These are phyloP conservation scores for Bassia scoparia DNA, from an alignment of 148 eudicot genomes.

Conservation along the genomic window DNA sequence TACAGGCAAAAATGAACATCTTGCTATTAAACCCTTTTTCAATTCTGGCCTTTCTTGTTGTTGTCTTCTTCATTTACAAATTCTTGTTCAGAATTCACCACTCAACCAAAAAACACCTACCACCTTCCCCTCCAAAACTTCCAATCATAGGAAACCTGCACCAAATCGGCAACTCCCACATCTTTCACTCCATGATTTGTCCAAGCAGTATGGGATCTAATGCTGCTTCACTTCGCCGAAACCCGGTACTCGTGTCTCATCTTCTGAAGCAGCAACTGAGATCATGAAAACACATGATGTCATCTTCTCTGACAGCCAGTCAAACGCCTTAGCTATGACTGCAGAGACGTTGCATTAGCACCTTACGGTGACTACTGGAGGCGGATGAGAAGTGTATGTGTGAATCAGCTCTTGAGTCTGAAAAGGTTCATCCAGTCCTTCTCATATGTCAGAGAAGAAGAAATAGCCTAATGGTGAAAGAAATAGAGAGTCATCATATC, in stretches of 20 bases:
- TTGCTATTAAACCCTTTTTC: slow-evolving; percentile 3
- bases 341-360: slow-evolving; percentile 21
- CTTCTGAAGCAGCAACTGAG: slow-evolving; percentile 16
- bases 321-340: slow-evolving; percentile 14
- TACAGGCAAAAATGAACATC: neutral
- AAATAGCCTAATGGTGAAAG: slow-evolving; percentile 11
- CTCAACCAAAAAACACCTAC: slow-evolving; percentile 6
- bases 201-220: slow-evolving; percentile 25
- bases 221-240: slow-evolving; percentile 26
- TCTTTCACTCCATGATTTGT: slow-evolving; percentile 19
- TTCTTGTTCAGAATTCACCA: slow-evolving; percentile 1
- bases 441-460: slow-evolving; percentile 25
- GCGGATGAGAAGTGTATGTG: slow-evolving; percentile 30
- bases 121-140: slow-evolving; percentile 21
- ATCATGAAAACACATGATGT: slow-evolving; percentile 29
- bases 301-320: slow-evolving; percentile 25
- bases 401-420: slow-evolving; percentile 24
- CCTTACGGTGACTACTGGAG: slow-evolving; percentile 34
- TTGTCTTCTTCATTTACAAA: slow-evolving; percentile 22
- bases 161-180: slow-evolving; percentile 23
- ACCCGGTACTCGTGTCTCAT: slow-evolving; percentile 27
- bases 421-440: slow-evolving; percentile 31
- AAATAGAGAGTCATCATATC: slow-evolving; percentile 6
- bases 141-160: slow-evolving; percentile 31
- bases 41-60: slow-evolving; percentile 8